phyloP scores from a whole-genome alignment of 257 asterid species.

The Salvia rosmarinus region DNA sequence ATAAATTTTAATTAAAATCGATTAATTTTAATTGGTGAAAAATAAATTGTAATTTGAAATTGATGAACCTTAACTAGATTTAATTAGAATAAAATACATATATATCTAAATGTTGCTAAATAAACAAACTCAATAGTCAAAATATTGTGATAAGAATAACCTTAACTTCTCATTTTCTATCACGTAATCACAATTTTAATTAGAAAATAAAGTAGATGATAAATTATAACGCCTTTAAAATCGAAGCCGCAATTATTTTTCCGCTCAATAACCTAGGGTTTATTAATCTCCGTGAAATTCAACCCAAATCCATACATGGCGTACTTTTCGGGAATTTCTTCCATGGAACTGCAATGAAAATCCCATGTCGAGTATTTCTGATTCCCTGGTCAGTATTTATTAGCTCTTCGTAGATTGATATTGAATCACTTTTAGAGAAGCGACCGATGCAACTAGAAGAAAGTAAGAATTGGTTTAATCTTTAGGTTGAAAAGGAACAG shows the following conservation, averaged over 20 bases:
- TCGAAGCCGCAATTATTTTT: neutral
- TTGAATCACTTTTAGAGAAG: slow-evolving; percentile 2
- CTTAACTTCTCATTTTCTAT: too few species aligned
- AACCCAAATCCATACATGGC: slow-evolving; percentile 39
- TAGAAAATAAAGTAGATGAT: too few species aligned
- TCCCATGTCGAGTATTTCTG: slow-evolving; percentile 42
- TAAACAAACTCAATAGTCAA: too few species aligned
- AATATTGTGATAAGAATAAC: too few species aligned
- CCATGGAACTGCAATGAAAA: slow-evolving; percentile 43
- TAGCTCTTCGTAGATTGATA: neutral
- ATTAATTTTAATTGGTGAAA: too few species aligned
- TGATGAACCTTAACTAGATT: too few species aligned
- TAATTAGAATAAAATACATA: too few species aligned
- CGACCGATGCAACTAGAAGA: too few species aligned
- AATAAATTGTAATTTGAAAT: too few species aligned
- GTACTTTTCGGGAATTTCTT: slow-evolving; percentile 43
- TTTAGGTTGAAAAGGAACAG: slow-evolving; percentile 52
- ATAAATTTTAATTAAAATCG: too few species aligned
- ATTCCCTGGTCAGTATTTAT: slow-evolving; percentile 56
- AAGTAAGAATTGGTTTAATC: slow-evolving; percentile 25
- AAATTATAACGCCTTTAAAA: neutral
- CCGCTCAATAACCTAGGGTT: slow-evolving; percentile 31
- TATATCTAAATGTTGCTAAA: too few species aligned
- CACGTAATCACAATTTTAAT: too few species aligned
- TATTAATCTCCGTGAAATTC: neutral